Conservation (phyloP, 257 asterid genomes). For the Forsythia viridissima region DNA sequence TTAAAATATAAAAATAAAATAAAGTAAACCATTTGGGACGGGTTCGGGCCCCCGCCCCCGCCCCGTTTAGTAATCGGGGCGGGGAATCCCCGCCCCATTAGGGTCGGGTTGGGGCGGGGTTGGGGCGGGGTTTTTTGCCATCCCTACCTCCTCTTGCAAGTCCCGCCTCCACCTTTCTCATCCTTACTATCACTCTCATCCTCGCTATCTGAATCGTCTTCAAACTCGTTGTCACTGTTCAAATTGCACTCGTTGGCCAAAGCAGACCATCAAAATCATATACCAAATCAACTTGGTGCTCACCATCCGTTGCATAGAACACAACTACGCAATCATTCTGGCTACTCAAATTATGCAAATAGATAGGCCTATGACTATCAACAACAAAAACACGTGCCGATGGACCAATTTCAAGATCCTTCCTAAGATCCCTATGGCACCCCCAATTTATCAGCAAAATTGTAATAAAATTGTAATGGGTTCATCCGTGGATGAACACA, state of each 20-base stretch:
- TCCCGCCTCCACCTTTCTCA: constrained; percentile 48
- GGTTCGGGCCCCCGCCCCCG: no score
- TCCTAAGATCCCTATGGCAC: constrained; percentile 86
- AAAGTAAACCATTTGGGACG: no score
- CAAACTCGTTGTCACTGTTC: constrained; percentile 79
- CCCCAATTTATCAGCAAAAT: constrained; percentile 96
- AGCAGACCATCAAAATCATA: constrained; percentile 81
- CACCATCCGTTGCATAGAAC: constrained; percentile 80
- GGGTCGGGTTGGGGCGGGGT: no score
- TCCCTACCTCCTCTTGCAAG: constrained; percentile 70
- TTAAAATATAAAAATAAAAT: no score
- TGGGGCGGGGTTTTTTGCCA: no score
- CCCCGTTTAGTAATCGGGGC: no score
- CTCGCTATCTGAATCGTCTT: constrained; percentile 67
- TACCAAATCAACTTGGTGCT: constrained; percentile 75
- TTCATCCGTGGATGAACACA: constrained; percentile 48
- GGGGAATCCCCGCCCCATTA: no score
- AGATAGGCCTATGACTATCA: constrained; percentile 97
- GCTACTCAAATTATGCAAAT: constrained; percentile 78
- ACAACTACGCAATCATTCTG: constrained; percentile 79
- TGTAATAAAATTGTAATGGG: constrained; percentile 42
- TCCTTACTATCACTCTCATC: constrained; percentile 64
- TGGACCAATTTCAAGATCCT: constrained; percentile 58
- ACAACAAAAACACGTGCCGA: constrained; percentile 77
- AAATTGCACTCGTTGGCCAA: constrained; percentile 86